Conservation (phyloP, 78 protist genomes). For the Anaeramoeba ignava region DNA sequence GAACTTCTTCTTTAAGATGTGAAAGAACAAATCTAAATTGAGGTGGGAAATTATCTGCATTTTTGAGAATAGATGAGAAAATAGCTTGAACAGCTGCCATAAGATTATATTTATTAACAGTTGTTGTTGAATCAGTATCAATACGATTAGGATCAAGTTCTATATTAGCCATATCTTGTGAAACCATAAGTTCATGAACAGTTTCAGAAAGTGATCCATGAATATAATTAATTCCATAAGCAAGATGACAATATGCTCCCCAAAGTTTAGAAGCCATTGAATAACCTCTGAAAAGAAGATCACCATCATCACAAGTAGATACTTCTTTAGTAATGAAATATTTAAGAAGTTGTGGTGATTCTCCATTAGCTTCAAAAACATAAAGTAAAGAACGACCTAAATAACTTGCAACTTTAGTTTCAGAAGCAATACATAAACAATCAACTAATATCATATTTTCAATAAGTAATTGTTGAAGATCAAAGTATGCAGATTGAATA, state of each 20-base stretch:
- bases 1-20: neutral
- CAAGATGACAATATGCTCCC: neutral
- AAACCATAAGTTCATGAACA: neutral
- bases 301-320: neutral
- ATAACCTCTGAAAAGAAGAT: neutral
- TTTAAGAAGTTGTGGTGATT: neutral
- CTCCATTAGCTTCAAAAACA: neutral
- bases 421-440: neutral
- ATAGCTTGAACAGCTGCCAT: neutral
- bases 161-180: neutral
- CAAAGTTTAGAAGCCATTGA: neutral
- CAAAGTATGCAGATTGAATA: neutral
- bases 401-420: neutral
- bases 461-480: neutral
- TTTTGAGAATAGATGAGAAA: neutral
- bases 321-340: neutral
- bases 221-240: neutral
- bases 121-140: neutral
- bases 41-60: neutral
- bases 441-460: neutral
- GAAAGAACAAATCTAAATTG: neutral
- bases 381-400: neutral
- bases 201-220: neutral
- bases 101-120: neutral
- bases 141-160: neutral